Evolutionary conservation across 2,329 filamentous ascomycete species (phyloP).

Genomic region (Cordyceps militaris): DNA sequence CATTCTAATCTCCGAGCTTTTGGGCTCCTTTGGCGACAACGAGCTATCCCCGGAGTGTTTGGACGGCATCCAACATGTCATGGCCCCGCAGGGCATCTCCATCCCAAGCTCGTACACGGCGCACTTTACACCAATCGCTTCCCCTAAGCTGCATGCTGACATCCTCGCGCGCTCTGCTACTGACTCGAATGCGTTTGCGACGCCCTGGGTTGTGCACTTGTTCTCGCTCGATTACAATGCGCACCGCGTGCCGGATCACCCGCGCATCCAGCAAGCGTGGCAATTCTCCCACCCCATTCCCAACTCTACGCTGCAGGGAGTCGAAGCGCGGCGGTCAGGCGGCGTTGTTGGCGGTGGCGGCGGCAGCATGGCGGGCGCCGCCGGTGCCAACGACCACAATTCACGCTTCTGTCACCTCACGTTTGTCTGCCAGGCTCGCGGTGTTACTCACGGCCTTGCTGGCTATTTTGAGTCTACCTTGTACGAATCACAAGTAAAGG

Average conservation of each 20-base stretch:
- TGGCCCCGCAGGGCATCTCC: slow-evolving; percentile 80
- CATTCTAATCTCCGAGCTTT: slow-evolving; percentile 86
- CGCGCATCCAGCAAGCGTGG: slow-evolving; percentile 70
- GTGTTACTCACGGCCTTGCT: slow-evolving; percentile 82
- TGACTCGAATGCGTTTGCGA: slow-evolving; percentile 72
- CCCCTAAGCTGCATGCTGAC: slow-evolving; percentile 78
- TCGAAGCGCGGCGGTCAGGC: slow-evolving; percentile 53
- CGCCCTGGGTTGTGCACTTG: slow-evolving; percentile 90
- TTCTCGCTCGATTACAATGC: slow-evolving; percentile 84
- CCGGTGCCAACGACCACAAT: slow-evolving; percentile 88
- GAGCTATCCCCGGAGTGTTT: slow-evolving; percentile 95
- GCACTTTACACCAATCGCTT: slow-evolving; percentile 84
- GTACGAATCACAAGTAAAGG: slow-evolving; percentile 51
- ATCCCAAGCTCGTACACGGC: slow-evolving; percentile 93
- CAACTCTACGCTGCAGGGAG: slow-evolving; percentile 45
- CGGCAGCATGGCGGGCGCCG: slow-evolving; percentile 66
- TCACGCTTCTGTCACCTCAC: slow-evolving; percentile 68
- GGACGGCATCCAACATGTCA: slow-evolving; percentile 86
- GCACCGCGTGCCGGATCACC: slow-evolving; percentile 49
- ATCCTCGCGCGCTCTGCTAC: slow-evolving; percentile 54
- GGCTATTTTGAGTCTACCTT: slow-evolving; percentile 98
- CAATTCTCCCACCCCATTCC: slow-evolving; percentile 73
- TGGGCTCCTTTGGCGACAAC: slow-evolving; percentile 95
- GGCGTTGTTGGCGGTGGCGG: slow-evolving; percentile 59
- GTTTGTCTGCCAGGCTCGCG: slow-evolving; percentile 71